Conservation (phyloP, 1,284 basidiomycete species). For the Fomitopsis schrenkii region DNA sequence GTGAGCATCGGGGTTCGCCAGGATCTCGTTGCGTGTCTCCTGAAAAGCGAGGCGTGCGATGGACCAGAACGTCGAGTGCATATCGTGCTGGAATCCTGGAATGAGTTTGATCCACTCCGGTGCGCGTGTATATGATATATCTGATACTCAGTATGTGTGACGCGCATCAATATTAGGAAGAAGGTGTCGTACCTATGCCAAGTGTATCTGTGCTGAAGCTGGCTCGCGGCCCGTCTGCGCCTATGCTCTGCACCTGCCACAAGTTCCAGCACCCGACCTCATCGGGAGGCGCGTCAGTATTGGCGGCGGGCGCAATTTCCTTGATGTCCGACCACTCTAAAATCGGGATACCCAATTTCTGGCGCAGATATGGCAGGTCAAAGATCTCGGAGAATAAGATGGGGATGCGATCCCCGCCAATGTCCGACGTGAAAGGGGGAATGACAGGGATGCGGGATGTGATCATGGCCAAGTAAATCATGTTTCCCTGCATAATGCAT, state of each 20-base stretch:
- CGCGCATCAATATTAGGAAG: neutral
- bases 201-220: slow-evolving; percentile 38
- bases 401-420: slow-evolving; percentile 34
- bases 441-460: slow-evolving; percentile 60
- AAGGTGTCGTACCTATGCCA: slow-evolving; percentile 41
- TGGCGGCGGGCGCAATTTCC: slow-evolving; percentile 17
- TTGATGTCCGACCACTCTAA: slow-evolving; percentile 38
- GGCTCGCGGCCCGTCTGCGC: slow-evolving; percentile 39
- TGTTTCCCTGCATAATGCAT: slow-evolving; percentile 41
- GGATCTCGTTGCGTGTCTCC: slow-evolving; percentile 22
- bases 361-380: slow-evolving; percentile 34
- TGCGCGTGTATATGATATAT: slow-evolving; percentile 43
- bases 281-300: slow-evolving; percentile 28
- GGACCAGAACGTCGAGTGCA: slow-evolving; percentile 36
- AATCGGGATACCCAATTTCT: slow-evolving; percentile 25
- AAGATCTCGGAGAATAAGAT: slow-evolving; percentile 35
- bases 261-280: slow-evolving; percentile 67
- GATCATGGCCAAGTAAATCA: slow-evolving; percentile 58
- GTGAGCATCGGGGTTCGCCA: slow-evolving; percentile 18
- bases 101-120: slow-evolving; percentile 36
- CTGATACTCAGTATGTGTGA: slow-evolving; percentile 16
- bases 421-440: slow-evolving; percentile 56
- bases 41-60: slow-evolving; percentile 38
- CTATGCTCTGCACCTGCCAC: slow-evolving; percentile 41
- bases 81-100: slow-evolving; percentile 31